phyloP scores from a whole-genome alignment of 345 rosid species.

The Rhizophora mangle region DNA sequence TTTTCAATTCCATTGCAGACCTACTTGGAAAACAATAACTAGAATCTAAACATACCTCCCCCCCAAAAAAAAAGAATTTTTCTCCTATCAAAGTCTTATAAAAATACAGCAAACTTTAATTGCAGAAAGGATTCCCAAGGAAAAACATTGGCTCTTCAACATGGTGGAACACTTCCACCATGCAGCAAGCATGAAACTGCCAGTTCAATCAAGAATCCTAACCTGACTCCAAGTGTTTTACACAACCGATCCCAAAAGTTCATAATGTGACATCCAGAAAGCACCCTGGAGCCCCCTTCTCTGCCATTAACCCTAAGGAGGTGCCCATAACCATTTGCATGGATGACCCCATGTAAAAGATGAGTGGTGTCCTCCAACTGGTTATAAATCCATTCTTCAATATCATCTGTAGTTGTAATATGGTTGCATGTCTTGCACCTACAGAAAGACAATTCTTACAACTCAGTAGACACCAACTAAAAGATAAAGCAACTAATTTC shows the following conservation, averaged over 20 bases:
- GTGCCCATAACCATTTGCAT: conserved; percentile 68
- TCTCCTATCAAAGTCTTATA: no score
- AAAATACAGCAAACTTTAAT: no score
- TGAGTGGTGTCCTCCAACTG: conserved; percentile 65
- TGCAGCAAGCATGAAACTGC: no score
- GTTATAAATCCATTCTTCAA: conserved; percentile 58
- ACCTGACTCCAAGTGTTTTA: conserved; percentile 59
- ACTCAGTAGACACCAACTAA: background rate
- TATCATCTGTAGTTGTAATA: conserved; percentile 42
- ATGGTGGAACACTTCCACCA: no score
- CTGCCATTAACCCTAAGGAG: conserved; percentile 69
- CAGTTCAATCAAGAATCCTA: background rate
- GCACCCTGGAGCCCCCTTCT: conserved; percentile 67
- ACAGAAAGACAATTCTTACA: background rate
- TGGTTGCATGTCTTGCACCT: conserved; percentile 59
- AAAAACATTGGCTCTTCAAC: no score
- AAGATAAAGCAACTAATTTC: no score
- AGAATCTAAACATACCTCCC: no score
- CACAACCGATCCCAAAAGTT: conserved; percentile 74
- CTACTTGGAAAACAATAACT: no score
- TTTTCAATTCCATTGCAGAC: no score
- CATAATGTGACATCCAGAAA: conserved; percentile 62
- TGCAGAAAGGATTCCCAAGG: no score
- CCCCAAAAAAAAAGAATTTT: no score
- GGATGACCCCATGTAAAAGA: conserved; percentile 65